Evolutionary conservation across 352 stramenopile genomes (phyloP), one percentile per base, ranked within the genome.

Genomic region (Poterioochromonas sp.): DNA sequence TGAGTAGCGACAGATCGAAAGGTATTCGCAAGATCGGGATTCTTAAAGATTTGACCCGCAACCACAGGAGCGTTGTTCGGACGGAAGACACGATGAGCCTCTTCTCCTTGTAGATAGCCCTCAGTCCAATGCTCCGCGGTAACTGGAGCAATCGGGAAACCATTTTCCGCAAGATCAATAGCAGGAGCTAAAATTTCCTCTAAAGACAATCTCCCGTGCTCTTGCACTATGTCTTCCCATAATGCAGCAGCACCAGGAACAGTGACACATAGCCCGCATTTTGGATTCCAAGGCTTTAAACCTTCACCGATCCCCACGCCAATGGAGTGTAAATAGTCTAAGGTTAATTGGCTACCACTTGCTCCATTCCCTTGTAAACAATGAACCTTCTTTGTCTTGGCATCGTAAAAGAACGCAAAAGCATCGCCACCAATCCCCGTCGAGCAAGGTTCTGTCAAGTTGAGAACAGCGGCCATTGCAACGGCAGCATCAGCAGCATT

Each of bases 331-430:
- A 85, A 32, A n/a, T 84, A 70, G 32, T 95, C 87, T 1, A 94
- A 80, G 39, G 87, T 96, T 26, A 98, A 85, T 51, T 82, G 84
- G 20, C 82, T 81, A 22, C 93, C 87, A 80, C 87, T 92, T 73
- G 85, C 85, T 37, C 94, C 94, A 77, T 89, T 96, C 39, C 93
- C 94, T 82, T 98, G 98, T 63, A 98, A 85, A 0, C 86, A 89
- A 20, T 82, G 83, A 35, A 98, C 92, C 49, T 89, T 83, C 73
- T 89, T 90, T 15, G 81, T 91, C 29, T 83, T 81, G 29, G 89
- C 88, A 81, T 97, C 87, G 81, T 93, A 98, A 84, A 91, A 97
- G 1, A 62, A 41, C 0, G 68, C 64, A 43, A 77, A 62, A 35
- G 22, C 65, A 73, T 79, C 73, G 11, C 86, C 85, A 2, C 80